phyloP scores from a whole-genome alignment of 805 yeast species.

The Novakomyces olei region DNA sequence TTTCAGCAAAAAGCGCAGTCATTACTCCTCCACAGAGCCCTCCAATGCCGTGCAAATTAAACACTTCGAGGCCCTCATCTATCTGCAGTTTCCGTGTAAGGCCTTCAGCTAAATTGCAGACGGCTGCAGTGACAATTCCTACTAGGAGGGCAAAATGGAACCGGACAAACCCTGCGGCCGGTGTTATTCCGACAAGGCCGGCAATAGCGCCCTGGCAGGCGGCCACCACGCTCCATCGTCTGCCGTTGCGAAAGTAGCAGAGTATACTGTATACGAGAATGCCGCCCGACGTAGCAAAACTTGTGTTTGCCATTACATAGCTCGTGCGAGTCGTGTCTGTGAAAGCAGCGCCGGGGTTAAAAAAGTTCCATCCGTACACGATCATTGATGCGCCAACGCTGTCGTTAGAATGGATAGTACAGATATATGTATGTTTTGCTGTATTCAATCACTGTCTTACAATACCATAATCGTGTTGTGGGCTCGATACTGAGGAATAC shows the following conservation, averaged over 20 bases:
- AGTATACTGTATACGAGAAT: constrained; percentile 84
- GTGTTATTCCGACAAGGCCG: constrained; percentile 87
- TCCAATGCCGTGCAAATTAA: constrained; percentile 85
- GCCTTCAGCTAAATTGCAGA: constrained; percentile 8
- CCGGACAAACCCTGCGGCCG: constrained; percentile 91
- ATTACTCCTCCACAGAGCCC: constrained; percentile 62
- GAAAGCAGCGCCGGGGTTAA: constrained; percentile 94
- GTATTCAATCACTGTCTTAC: too few relatives aligned
- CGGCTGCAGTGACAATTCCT: constrained; percentile 31
- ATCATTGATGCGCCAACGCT: constrained; percentile 70
- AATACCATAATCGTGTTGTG: too few relatives aligned
- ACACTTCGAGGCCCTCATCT: constrained; percentile 92
- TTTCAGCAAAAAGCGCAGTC: constrained; percentile 89
- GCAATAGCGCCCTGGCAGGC: constrained; percentile 82
- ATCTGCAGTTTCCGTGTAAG: constrained; percentile 35
- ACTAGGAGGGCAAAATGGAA: constrained; percentile 65
- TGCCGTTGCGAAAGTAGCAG: constrained; percentile 53
- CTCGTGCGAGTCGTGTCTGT: constrained; percentile 76
- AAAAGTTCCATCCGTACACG: constrained; percentile 97
- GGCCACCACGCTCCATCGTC: constrained; percentile 68
- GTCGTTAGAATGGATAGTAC: too few relatives aligned
- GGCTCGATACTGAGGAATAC: too few relatives aligned
- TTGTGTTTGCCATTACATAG: constrained; percentile 82
- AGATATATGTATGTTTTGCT: too few relatives aligned
- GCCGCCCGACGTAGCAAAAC: constrained; percentile 77